Evolutionary conservation across 2,329 filamentous ascomycete species (phyloP).

Genomic region (Cyclaneusma minus): DNA sequence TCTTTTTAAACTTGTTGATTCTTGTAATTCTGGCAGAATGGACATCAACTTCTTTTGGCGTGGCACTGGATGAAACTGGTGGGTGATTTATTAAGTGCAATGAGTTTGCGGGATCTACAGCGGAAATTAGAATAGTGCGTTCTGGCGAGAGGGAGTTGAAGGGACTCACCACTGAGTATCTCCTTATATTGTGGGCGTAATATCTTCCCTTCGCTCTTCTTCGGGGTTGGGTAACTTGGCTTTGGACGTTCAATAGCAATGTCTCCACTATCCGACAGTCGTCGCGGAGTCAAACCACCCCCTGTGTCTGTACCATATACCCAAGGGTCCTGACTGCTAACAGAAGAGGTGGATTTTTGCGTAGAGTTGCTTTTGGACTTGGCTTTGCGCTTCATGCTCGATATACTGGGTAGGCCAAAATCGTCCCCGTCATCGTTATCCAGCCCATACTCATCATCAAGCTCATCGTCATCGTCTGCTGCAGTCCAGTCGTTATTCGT

Average conservation of each 20-base stretch:
- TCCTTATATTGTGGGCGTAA: conserved; percentile 95
- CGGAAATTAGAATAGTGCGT: neutral
- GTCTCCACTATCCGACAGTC: conserved; percentile 75
- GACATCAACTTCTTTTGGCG: conserved; percentile 70
- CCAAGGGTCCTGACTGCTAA: conserved; percentile 14
- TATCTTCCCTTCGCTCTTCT: conserved; percentile 88
- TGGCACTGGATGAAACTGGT: conserved; percentile 54
- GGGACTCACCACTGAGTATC: conserved; percentile 51
- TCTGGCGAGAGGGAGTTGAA: neutral
- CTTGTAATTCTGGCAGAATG: conserved; percentile 78
- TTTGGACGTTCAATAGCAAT: conserved; percentile 82
- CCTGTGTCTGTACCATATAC: conserved; percentile 23
- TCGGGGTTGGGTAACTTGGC: conserved; percentile 71
- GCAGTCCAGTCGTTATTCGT: conserved; percentile 72
- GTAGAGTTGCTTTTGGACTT: conserved; percentile 23
- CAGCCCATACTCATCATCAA: conserved; percentile 58
- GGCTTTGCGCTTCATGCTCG: conserved; percentile 71
- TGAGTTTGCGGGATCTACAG: conserved; percentile 68
- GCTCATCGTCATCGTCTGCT: conserved; percentile 50
- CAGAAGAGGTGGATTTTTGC: conserved; percentile 6
- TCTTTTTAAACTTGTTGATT: conserved; percentile 97
- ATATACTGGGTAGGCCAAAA: conserved; percentile 84
- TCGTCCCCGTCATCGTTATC: conserved; percentile 83
- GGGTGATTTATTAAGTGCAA: conserved; percentile 88
- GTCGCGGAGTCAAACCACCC: conserved; percentile 27